Evolutionary conservation across 2,329 filamentous ascomycete genomes (phyloP), one percentile per base, ranked within the genome.

Genomic region (Aureobasidium sp.): DNA sequence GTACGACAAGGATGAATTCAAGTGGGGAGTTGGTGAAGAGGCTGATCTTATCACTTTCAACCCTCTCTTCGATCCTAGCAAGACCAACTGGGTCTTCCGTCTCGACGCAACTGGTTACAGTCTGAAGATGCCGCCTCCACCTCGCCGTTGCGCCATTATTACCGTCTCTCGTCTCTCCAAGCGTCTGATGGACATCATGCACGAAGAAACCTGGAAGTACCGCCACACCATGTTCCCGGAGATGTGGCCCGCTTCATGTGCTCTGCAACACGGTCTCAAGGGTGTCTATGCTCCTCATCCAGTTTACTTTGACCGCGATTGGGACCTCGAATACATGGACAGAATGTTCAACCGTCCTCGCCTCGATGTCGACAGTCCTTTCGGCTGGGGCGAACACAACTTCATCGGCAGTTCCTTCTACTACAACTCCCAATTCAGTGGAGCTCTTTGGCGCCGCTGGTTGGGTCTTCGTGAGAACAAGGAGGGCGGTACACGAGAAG

Each of bases 251-350:
- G 86, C 88, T 61, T 87, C 87, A 0, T 83, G 87, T 29, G 85
- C 88, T 0, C 79, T 93, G n/a, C 83, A 91, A 65, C 88, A 94
- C 70, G 89, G 90, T 6, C 78, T 92, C 53, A 93, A 93, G 75
- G 85, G 87, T 5, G 86, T 91, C 4, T 90, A 87, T 69, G 88
- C 85, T 11, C 89, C 89, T 11, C 89, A 92, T 72, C 89, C 89
- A 1, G 83, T 92, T 50, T 92, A 86, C 73, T 89, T 91, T 69
- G 89, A 93, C 73, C 83, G 88, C 64, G 82, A 87, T 54, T 91
- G 88, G 88, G 76, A 78, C 21, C 69, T 78, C 16, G 73, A 75
- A 58, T 71, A 74, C 60, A 75, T 79, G 68, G 74, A 80, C 62
- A 71, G 75, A 63, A 74, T 76, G 29, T 79, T 79, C 74, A 81